Percentiles rank a stretch among this genome's conserved stretches.
phyloP scores from a whole-genome alignment of 2,329 filamentous ascomycete species.

The Xylaria multiplex region DNA sequence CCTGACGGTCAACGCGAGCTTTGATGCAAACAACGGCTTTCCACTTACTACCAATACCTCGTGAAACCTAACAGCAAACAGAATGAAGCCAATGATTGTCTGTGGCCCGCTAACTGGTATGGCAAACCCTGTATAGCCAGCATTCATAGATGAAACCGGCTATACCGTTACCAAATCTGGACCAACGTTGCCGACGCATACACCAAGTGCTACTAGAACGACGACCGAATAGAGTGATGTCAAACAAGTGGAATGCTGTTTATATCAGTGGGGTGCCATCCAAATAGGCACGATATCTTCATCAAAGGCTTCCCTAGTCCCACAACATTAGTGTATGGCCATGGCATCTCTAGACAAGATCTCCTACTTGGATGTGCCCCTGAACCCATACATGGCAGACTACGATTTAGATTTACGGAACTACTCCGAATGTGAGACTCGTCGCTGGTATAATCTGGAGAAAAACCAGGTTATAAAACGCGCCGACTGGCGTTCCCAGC shows the following conservation, averaged over 20 bases:
- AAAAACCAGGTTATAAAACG: constrained; percentile 25
- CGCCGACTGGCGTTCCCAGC: constrained; percentile 34
- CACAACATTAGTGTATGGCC: constrained; percentile 24
- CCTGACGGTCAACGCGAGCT: constrained; percentile 8
- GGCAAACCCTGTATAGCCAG: constrained; percentile 12
- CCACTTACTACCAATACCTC: constrained; percentile 6
- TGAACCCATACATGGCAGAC: constrained; percentile 31
- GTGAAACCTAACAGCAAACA: constrained; percentile 15
- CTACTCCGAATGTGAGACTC: constrained; percentile 29
- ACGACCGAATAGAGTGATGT: constrained; percentile 6
- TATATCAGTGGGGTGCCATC: constrained; percentile 23
- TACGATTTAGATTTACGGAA: constrained; percentile 28
- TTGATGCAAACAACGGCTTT: not conserved
- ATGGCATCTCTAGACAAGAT: constrained; percentile 18
- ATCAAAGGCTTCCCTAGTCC: constrained; percentile 12
- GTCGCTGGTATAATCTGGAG: constrained; percentile 26
- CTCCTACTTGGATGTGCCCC: constrained; percentile 29
- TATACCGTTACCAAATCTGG: constrained; percentile 2
- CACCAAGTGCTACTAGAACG: constrained; percentile 5
- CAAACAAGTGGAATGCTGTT: constrained; percentile 5
- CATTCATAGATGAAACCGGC: constrained; percentile 4
- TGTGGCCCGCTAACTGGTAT: not conserved
- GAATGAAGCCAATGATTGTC: constrained; percentile 14
- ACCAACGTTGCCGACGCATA: not conserved
- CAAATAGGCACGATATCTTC: constrained; percentile 21